These are phyloP conservation scores for Malassezia cuniculi DNA, from an alignment of 1,284 basidiomycete species.

Conservation along the genomic window DNA sequence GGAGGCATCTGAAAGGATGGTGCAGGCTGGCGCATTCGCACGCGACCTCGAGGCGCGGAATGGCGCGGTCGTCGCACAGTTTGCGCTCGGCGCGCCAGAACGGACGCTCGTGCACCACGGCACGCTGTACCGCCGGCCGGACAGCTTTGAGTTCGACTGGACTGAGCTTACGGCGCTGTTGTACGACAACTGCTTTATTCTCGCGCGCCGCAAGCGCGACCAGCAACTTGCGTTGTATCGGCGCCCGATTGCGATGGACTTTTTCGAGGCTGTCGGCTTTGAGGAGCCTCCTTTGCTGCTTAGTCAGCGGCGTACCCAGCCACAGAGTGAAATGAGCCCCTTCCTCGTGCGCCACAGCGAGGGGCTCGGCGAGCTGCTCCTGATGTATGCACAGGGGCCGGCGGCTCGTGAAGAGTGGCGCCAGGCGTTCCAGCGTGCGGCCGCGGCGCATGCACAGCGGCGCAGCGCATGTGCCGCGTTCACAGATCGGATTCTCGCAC, in stretches of 20 bases:
- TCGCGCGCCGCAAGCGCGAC: conserved; percentile 29
- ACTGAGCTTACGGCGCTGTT: conserved; percentile 36
- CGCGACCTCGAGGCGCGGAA: conserved; percentile 30
- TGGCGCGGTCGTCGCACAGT: conserved; percentile 23
- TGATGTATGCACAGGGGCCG: conserved; percentile 68
- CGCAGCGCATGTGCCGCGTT: too few relatives aligned
- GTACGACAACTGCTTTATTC: conserved; percentile 40
- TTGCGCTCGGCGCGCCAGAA: conserved; percentile 32
- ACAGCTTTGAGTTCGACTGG: conserved; percentile 42
- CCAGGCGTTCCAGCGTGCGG: conserved; percentile 53
- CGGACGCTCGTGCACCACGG: conserved; percentile 35
- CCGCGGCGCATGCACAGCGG: conserved; percentile 19
- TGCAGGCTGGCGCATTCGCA: conserved; percentile 34
- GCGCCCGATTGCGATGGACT: conserved; percentile 34
- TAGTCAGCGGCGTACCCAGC: conserved; percentile 22
- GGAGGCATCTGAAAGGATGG: conserved; percentile 31
- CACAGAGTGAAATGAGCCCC: conserved; percentile 34
- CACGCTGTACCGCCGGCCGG: conserved; percentile 32
- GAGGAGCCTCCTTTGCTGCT: conserved; percentile 28
- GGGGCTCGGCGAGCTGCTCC: conserved; percentile 43
- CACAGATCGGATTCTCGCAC: conserved; percentile 59
- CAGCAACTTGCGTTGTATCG: conserved; percentile 1
- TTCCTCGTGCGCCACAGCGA: conserved; percentile 34
- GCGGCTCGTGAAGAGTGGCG: conserved; percentile 73
- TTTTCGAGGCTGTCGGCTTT: conserved; percentile 34